phyloP scores from a whole-genome alignment of 352 stramenopile genomes.

The Phytophthora gonapodyides region DNA sequence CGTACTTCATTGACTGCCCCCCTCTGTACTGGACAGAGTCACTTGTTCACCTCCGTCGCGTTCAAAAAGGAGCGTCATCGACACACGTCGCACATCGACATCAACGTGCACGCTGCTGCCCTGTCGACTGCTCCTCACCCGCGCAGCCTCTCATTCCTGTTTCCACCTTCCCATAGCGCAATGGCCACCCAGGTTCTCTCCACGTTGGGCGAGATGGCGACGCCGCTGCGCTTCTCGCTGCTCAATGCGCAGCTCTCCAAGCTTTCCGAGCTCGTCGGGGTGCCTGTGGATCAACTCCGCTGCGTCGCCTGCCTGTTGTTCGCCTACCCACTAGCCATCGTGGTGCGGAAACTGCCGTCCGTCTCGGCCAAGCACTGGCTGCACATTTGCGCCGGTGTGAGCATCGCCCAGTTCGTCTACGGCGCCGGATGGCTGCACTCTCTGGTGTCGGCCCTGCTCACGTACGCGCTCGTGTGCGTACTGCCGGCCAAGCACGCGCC shows the following conservation, averaged over 20 bases:
- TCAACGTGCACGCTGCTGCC: constrained; percentile 18
- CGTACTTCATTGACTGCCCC: constrained; percentile 4
- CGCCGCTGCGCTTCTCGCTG: constrained; percentile 54
- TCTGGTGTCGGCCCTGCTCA: constrained; percentile 89
- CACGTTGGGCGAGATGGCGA: constrained; percentile 37
- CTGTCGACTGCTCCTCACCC: constrained; percentile 2
- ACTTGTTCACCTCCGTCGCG: no score
- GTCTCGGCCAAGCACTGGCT: constrained; percentile 90
- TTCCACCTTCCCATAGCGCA: constrained; percentile 12
- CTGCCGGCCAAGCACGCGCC: constrained; percentile 54
- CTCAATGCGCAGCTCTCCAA: constrained; percentile 52
- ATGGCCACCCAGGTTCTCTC: constrained; percentile 29
- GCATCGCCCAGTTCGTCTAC: constrained; percentile 95
- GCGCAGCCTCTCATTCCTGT: constrained; percentile 29
- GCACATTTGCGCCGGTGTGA: constrained; percentile 91
- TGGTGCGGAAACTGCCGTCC: constrained; percentile 88
- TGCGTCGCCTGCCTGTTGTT: constrained; percentile 91
- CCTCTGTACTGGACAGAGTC: no score
- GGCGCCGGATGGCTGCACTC: constrained; percentile 95
- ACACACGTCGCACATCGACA: constrained; percentile 27
- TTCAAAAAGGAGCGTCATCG: constrained; percentile 22
- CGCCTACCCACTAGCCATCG: constrained; percentile 92
- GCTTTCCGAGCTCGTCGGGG: constrained; percentile 39
- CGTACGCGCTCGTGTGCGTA: constrained; percentile 82
- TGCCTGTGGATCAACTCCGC: constrained; percentile 68